These are phyloP conservation scores for Collybia mongolica DNA, from an alignment of 768 basidiomycete species.

Conservation along the genomic window DNA sequence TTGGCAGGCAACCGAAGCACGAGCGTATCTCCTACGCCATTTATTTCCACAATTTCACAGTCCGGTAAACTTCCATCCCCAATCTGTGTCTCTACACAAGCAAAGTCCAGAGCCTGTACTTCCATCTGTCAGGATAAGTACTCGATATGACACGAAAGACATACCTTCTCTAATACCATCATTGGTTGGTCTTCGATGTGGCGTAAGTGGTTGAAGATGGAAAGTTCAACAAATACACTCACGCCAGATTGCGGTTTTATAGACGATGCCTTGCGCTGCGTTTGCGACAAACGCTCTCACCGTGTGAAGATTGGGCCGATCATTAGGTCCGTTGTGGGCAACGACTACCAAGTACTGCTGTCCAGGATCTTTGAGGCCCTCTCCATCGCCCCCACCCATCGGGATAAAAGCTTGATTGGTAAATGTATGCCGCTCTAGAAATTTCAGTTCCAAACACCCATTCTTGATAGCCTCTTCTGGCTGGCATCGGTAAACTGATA, in stretches of 20 bases:
- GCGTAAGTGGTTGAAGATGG: slow-evolving; percentile 5
- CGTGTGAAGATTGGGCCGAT: slow-evolving; percentile 72
- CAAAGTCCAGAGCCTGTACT: slow-evolving; percentile 67
- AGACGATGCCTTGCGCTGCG: slow-evolving; percentile 82
- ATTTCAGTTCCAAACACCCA: slow-evolving; percentile 56
- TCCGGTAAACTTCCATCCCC: slow-evolving; percentile 75
- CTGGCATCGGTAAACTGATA: slow-evolving; percentile 85
- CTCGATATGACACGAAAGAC: slow-evolving; percentile 11
- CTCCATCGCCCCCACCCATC: slow-evolving; percentile 67
- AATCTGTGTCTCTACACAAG: slow-evolving; percentile 93
- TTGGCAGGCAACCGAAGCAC: slow-evolving; percentile 29
- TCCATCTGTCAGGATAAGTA: slow-evolving; percentile 4
- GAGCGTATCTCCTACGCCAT: slow-evolving; percentile 26
- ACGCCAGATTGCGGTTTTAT: slow-evolving; percentile 89
- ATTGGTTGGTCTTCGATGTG: slow-evolving; percentile 81
- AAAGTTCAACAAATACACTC: slow-evolving; percentile 33
- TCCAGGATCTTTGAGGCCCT: slow-evolving; percentile 47
- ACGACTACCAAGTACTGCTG: slow-evolving; percentile 81
- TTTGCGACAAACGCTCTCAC: slow-evolving; percentile 82
- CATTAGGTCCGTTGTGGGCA: slow-evolving; percentile 73
- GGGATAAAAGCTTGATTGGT: slow-evolving; percentile 95
- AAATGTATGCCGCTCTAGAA: slow-evolving; percentile 87
- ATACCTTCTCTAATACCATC: slow-evolving; percentile 72
- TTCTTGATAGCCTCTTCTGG: slow-evolving; percentile 45
- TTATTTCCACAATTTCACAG: slow-evolving; percentile 78